Base-by-base conservation (phyloP, 768 basidiomycete genomes). In the Gyrodon lividus region DNA sequence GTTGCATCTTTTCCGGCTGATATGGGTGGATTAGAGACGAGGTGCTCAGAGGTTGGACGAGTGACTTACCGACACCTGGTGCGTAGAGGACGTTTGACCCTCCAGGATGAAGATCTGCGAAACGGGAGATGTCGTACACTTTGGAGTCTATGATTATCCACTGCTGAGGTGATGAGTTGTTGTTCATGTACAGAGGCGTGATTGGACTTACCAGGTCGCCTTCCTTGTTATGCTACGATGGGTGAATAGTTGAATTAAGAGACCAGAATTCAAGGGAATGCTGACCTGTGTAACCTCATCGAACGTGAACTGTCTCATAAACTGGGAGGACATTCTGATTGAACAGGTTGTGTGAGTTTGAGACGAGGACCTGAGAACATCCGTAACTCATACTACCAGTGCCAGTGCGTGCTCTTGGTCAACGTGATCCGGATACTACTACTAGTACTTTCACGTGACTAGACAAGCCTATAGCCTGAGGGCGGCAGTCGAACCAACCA, bases 81-180 rank as follows among this genome's bases (percentile, higher is more conserved):
- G 84, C 81, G 56, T 79, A 79, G 24, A 92, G 72, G 5, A 96
- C 92, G 30, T 82, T 85, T 23, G 80, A 66, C 9, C 94, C 93
- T 46, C 94, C 82, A 1, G 92, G 95, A 63, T 98, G 95, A 44
- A 97, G 70, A 54, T 83, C 74, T 20, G 83, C 85, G 60, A 98
- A 97, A 54, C 80, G 83, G 34, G 87, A 82, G 26, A 98, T 67
- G 63, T 92, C 82, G 51, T 87, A 93, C 24, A 93, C 89, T 60
- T 86, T 88, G 7, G 86, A 74, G 66, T 93, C 90, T 45, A 93
- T 77, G 31, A 88, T 73, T 39, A 93, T 77, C 90, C 92, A 94
- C 84, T 92, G 59, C 2, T 37, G 33, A 46, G 7, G 17, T 26
- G 38, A 42, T 59, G 13, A 52, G 51, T 49, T 43, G 43, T 33